Evolutionary conservation across 176 grass and related monocot genomes (phyloP), one percentile per base, ranked within the genome.

Genomic region (Musa itinerans): DNA sequence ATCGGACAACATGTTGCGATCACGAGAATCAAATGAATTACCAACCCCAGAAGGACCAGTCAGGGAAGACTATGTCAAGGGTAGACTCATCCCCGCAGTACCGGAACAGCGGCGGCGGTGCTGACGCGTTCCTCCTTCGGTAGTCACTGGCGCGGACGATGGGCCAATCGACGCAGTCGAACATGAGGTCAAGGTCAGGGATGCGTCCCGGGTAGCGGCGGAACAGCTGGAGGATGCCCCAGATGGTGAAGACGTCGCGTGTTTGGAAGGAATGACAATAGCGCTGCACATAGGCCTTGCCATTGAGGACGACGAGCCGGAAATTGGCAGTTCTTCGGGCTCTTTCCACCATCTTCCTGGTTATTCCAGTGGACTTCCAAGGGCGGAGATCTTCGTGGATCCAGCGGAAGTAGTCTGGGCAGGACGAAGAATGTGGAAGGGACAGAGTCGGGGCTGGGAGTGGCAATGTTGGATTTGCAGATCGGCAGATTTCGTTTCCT

Each of bases 11-110:
- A 71, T 71, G 15, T 22, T 51, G 4, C 21, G 68, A 50, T 50
- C 19, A 71, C 15, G 7, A 51, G 8, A 20, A 2, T 26, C n/a
- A 52, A 75, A 75, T 15, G 52, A 82, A 85, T 97, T 94, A 99
- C 90, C 90, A 94, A 73, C 95, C 95, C 95, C 90, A 99, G 53
- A 94, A 99, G 12, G 95, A 91, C 95, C 95, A 99, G 68, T 99
- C 90, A 2, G 90, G 95, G 76, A 99, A 99, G 49, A 81, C 84
- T 11, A 94, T 99, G 53, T 99, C 86, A 14, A 87, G 73, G 1
- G 95, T 86, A 19, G 53, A 80, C 10, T 99, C 80, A 83, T 89
- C 82, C 21, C 84, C 85, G 21, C 90, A 99, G 59, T 94, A 94
- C 0, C 88, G 86, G 62, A 99, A 99, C 25, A 99, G 27, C 1